Conservation (phyloP, 257 asterid species). For the Ballota nigra region DNA sequence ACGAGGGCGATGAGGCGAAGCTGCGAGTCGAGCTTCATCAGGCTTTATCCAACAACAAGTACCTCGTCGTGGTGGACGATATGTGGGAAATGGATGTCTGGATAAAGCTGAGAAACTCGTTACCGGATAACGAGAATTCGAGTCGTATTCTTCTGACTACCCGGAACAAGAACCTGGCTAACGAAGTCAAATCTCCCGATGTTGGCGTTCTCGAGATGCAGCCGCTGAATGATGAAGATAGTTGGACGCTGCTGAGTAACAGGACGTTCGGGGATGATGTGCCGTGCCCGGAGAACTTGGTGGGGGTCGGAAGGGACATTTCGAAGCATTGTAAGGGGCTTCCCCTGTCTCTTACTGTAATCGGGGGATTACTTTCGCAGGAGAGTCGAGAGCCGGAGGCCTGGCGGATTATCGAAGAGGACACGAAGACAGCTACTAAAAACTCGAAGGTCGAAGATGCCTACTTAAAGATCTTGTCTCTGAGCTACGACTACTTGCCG, state of each 20-base stretch:
- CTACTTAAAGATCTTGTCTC: constrained; percentile 23
- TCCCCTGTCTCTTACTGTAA: constrained; percentile 37
- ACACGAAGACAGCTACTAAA: constrained; percentile 17
- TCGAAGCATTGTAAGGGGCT: constrained; percentile 32
- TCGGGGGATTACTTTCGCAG: constrained; percentile 39
- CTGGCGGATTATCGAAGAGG: constrained; percentile 27
- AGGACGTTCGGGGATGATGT: constrained; percentile 11
- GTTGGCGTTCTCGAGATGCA: neutral
- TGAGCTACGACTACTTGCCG: constrained; percentile 42
- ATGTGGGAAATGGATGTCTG: constrained; percentile 29
- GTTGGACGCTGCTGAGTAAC: constrained; percentile 28
- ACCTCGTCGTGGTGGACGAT: constrained; percentile 39
- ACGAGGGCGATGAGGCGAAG: constrained; percentile 1
- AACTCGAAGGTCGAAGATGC: neutral
- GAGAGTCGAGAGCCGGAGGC: constrained; percentile 7
- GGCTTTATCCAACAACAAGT: constrained; percentile 12
- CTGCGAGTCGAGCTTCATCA: constrained; percentile 1
- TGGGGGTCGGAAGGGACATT: constrained; percentile 18
- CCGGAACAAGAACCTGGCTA: neutral
- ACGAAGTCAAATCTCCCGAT: neutral
- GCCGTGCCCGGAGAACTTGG: constrained; percentile 10
- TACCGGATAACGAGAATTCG: constrained; percentile 30
- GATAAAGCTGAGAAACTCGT: constrained; percentile 4
- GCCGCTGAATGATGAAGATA: constrained; percentile 17
- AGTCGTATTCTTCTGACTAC: constrained; percentile 42